Base-by-base conservation (phyloP, 148 eudicot species). In the Rhododendron ovatum region DNA sequence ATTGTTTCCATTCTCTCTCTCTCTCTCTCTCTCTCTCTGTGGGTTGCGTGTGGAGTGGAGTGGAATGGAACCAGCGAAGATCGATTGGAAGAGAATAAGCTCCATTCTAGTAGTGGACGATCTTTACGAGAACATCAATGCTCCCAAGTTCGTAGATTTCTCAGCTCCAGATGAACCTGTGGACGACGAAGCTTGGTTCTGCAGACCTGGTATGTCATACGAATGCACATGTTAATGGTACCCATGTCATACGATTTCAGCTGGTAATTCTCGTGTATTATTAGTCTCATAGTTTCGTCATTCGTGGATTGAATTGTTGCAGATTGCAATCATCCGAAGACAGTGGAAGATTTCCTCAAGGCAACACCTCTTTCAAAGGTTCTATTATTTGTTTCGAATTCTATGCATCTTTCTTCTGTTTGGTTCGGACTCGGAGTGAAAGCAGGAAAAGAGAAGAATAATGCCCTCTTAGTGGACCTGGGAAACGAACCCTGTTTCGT, bases 261-360 rank as follows among this genome's bases (percentile, higher is more conserved):
- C 81, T 83, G 15, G 15, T 22, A 77, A 76, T 82, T 88, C 47
- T 55, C 15, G 37, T 30, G 47, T 69, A 18, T n/a, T 69, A 18
- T 35, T 35, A 67, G 14, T 76, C 18, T 45, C 63, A 4, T 45
- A 3, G 1, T 75, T 22, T 51, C 7, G 7, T 41, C 43, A 41
- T 41, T 41, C 0, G 41, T 48, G 28, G 28, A 26, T 55, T 4
- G 4, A 37, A 4, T 30, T 63, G n/a, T 81, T 84, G 84, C 86
- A 96, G 99, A 92, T 90, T 96, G 99, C 85, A 92, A 93, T 88
- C 99, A 96, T 88, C 99, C 98, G 1, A 95, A 90, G 90, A 93
- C 93, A 41, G 93, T 92, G 83, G 94, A 95, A 78, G 98, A 96
- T 87, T 92, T 94, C 88, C 90, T 92, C 53, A 93, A 86, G 82